Evolutionary conservation across 2,329 filamentous ascomycete genomes (phyloP).

Genomic region (Pseudogymnoascus sp.): DNA sequence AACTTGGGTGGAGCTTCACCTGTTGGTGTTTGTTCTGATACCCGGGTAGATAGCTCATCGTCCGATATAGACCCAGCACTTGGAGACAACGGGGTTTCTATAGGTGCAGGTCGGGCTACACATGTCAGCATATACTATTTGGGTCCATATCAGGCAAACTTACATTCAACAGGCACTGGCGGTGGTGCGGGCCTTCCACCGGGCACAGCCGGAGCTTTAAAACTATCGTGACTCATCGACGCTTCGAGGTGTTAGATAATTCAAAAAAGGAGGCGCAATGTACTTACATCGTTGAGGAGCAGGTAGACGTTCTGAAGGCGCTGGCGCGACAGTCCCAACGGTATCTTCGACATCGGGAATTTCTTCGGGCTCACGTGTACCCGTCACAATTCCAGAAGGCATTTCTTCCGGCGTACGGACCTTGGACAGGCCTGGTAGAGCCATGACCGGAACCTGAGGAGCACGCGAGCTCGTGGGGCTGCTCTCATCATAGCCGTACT

Average conservation of each 20-base stretch:
- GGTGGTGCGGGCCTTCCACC: constrained; percentile 45
- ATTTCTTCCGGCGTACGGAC: constrained; percentile 40
- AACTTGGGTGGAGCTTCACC: constrained; percentile 30
- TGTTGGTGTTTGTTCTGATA: constrained; percentile 34
- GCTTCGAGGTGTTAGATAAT: not conserved
- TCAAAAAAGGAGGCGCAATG: not conserved
- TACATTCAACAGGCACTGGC: constrained; percentile 52
- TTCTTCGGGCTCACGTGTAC: constrained; percentile 34
- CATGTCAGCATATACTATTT: constrained; percentile 21
- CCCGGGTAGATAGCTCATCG: constrained; percentile 63
- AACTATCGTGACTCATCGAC: constrained; percentile 2
- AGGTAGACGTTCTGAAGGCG: constrained; percentile 28
- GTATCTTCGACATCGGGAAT: constrained; percentile 47
- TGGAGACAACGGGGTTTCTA: constrained; percentile 50
- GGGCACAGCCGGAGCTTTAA: constrained; percentile 25
- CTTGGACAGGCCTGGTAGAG: constrained; percentile 63
- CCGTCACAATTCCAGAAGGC: constrained; percentile 24
- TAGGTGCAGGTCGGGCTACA: constrained; percentile 53
- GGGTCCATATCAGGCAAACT: constrained; percentile 28
- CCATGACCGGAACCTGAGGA: constrained; percentile 52
- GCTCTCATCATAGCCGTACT: constrained; percentile 36
- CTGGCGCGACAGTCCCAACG: constrained; percentile 40
- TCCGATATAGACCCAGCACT: constrained; percentile 79
- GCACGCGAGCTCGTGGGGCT: constrained; percentile 33
- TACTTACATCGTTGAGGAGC: constrained; percentile 29